Base-by-base conservation (phyloP, 441 rosid genomes). In the Gossypium schwendimanii region DNA sequence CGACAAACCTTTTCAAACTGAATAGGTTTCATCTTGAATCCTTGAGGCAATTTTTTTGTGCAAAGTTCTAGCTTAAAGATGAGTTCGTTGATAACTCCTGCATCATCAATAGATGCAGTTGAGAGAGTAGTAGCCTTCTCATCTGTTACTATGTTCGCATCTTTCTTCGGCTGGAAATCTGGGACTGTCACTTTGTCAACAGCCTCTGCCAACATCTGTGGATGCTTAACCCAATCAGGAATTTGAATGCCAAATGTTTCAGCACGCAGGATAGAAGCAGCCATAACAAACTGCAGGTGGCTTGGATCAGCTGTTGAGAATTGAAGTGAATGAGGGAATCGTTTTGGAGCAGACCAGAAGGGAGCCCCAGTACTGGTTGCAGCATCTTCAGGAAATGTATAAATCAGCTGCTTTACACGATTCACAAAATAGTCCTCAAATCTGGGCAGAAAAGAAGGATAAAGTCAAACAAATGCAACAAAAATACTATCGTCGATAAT, bases 281-380 rank as follows among this genome's bases (percentile, higher is more conserved):
- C 95, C 89, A 83, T 80, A 68, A 88, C 71, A 77, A 87, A 95
- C 21, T 86, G 89, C 58, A 93, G 88, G 70, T 89, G 93, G 76
- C 92, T 85, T 23, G 76, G 75, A 81, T 95, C 99, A n/a, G 84
- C 76, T 24, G 84, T 69, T 53, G 97, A 88, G 84, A 90, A 93
- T 72, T 82, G 84, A 59, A 91, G 88, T 1, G 99, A 92, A 4
- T 53, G 94, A 31, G 99, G 99, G 78, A 95, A 93, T 28, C 97
- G 86, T 87, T 95, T 95, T 57, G 99, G 98, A 54, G 98, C 98
- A 47, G 99, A 95, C 97, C 99, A 95, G 84, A 95, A 95, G 23
- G 97, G 97, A 63, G 91, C 85, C 73, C 99, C 97, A 0, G 82
- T 95, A 78, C 92, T 91, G 18, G 98, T 95, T 54, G 83, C 76